Percentiles rank a stretch among this genome's conserved stretches.
Conservation (phyloP, 164 flowering plant species). For the Magnolia changhungtana region DNA sequence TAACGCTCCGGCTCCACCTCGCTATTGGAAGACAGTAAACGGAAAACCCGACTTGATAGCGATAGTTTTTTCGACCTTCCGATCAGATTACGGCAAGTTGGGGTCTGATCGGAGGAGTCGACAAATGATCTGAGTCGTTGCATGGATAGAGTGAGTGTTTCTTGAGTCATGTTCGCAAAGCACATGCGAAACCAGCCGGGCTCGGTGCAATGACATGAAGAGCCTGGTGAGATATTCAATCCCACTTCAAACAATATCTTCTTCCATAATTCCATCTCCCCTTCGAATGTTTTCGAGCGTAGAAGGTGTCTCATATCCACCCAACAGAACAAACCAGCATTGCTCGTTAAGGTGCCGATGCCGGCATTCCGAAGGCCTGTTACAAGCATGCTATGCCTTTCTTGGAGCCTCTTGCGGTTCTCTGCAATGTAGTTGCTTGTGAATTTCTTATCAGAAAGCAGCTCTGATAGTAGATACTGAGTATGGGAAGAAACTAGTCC, state of each 20-base stretch:
- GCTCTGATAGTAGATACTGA: conserved; percentile 27
- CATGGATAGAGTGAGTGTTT: conserved; percentile 57
- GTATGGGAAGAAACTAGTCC: conserved; percentile 43
- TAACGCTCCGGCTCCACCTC: not conserved
- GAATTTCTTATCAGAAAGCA: conserved; percentile 33
- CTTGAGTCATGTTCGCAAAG: conserved; percentile 80
- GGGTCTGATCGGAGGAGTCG: conserved; percentile 2
- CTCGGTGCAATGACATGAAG: conserved; percentile 81
- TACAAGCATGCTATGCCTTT: conserved; percentile 25
- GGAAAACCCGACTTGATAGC: conserved; percentile 48
- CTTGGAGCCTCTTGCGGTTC: conserved; percentile 25
- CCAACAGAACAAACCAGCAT: conserved; percentile 85
- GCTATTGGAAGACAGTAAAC: conserved; percentile 27
- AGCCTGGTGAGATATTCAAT: conserved; percentile 77
- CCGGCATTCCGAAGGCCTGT: conserved; percentile 24
- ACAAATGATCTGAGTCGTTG: conserved; percentile 46
- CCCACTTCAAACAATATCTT: conserved; percentile 58
- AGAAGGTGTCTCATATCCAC: conserved; percentile 78
- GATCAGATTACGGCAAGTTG: not conserved
- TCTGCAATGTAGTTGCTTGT: conserved; percentile 20
- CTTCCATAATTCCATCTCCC: conserved; percentile 80
- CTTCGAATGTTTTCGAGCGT: conserved; percentile 45
- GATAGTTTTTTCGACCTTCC: conserved; percentile 23
- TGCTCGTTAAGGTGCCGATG: conserved; percentile 26
- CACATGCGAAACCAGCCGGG: conserved; percentile 95